These are phyloP conservation scores for Lyophyllum semitale DNA, from an alignment of 768 basidiomycete species.

Conservation along the genomic window DNA sequence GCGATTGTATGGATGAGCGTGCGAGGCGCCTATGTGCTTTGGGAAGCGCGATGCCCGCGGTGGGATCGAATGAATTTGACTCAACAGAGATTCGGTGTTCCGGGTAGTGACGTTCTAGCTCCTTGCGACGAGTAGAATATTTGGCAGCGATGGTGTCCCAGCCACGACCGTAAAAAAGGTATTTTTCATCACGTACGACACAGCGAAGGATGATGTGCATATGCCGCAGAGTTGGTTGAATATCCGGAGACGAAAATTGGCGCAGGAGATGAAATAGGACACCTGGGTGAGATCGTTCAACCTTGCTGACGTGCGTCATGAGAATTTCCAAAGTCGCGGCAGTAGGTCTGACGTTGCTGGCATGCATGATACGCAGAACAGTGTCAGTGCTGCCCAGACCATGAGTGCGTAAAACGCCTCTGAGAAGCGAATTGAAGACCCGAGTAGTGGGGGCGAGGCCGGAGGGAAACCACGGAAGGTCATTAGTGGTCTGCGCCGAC, in stretches of 20 bases:
- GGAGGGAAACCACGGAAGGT: slow-evolving; percentile 30
- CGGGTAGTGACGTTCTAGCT: slow-evolving; percentile 12
- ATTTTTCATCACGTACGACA: slow-evolving; percentile 55
- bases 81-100: slow-evolving; percentile 22
- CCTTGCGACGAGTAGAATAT: slow-evolving; percentile 33
- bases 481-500: slow-evolving; percentile 13
- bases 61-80: slow-evolving; percentile 46
- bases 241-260: slow-evolving; percentile 37
- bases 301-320: slow-evolving; percentile 49
- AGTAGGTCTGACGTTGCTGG: slow-evolving; percentile 51
- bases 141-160: slow-evolving; percentile 46
- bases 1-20: slow-evolving; percentile 44
- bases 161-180: slow-evolving; percentile 40
- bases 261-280: slow-evolving; percentile 51
- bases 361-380: slow-evolving; percentile 59
- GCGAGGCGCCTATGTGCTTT: slow-evolving; percentile 31
- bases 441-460: slow-evolving; percentile 39
- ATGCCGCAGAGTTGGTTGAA: slow-evolving; percentile 56
- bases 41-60: slow-evolving; percentile 44
- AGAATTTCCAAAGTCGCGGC: slow-evolving; percentile 56
- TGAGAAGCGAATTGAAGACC: slow-evolving; percentile 65
- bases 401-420: slow-evolving; percentile 45
- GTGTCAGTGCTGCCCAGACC: slow-evolving; percentile 50
- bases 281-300: slow-evolving; percentile 43
- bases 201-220: slow-evolving; percentile 56